Percentiles rank a stretch among this genome's conserved stretches.
Evolutionary conservation across 2,329 filamentous ascomycete species (phyloP).

Genomic region (Beauveria rudraprayagi): DNA sequence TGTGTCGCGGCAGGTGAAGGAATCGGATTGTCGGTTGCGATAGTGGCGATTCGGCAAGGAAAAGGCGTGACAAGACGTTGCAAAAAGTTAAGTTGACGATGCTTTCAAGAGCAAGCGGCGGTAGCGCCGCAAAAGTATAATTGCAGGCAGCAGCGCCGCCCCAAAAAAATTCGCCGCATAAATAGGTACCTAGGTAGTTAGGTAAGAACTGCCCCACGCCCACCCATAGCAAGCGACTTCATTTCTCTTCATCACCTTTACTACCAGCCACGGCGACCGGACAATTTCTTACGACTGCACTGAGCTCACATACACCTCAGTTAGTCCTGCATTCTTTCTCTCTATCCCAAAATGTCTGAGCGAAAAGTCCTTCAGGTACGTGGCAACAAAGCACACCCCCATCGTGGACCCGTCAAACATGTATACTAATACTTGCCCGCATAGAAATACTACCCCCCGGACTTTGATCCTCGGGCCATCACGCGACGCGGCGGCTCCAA

Average conservation of each 20-base stretch:
- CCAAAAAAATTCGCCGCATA: neutral
- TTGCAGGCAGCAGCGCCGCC: neutral
- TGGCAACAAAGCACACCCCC: neutral
- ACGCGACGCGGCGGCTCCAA: slow-evolving; percentile 62
- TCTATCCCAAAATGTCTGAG: slow-evolving; percentile 61
- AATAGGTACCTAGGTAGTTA: neutral
- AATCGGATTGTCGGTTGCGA: neutral
- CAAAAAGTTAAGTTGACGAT: neutral
- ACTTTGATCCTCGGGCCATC: slow-evolving; percentile 86
- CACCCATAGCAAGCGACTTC: neutral
- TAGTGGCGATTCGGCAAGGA: neutral
- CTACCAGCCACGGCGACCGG: neutral
- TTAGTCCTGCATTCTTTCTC: neutral
- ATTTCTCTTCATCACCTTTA: neutral
- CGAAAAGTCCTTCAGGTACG: slow-evolving; percentile 60
- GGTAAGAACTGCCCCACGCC: neutral
- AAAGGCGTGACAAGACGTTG: neutral
- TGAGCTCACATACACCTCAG: too few relatives aligned
- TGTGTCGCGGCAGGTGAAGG: neutral
- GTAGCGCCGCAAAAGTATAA: neutral
- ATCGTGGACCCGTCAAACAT: neutral
- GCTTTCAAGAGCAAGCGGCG: neutral
- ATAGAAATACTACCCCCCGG: slow-evolving; percentile 57
- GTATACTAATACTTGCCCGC: neutral
- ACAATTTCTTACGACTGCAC: neutral